phyloP scores from a whole-genome alignment of 345 rosid genomes.

The Trapa bicornis region DNA sequence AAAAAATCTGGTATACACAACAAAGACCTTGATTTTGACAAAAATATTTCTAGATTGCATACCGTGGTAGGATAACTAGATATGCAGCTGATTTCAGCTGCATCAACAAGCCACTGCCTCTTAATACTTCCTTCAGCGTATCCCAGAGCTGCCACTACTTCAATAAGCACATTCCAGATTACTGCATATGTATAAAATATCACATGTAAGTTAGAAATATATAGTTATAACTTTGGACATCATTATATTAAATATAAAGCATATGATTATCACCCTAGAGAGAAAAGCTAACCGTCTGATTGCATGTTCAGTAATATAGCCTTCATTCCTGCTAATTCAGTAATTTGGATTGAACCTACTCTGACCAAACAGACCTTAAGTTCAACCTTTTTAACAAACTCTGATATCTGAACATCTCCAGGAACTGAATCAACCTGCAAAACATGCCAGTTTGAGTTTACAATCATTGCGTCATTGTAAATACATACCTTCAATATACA shows the following conservation, averaged over 20 bases:
- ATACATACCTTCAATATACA: not conserved
- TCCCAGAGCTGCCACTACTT: slow-evolving; percentile 61
- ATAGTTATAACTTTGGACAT: slow-evolving; percentile 1
- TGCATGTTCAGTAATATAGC: slow-evolving; percentile 45
- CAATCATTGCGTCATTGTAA: not conserved
- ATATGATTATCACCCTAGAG: not conserved
- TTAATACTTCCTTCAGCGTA: slow-evolving; percentile 51
- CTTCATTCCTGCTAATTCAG: slow-evolving; percentile 57
- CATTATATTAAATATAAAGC: not conserved
- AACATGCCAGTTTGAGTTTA: slow-evolving; percentile 20
- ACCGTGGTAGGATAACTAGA: slow-evolving; percentile 74
- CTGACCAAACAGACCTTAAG: slow-evolving; percentile 64
- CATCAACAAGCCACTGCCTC: slow-evolving; percentile 82
- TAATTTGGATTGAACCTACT: slow-evolving; percentile 37
- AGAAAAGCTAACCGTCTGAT: slow-evolving; percentile 42
- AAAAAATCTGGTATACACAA: not conserved
- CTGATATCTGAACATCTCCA: slow-evolving; percentile 18
- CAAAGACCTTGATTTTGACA: not conserved
- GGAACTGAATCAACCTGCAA: slow-evolving; percentile 28
- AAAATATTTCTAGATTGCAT: slow-evolving; percentile 11
- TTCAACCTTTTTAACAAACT: slow-evolving; percentile 47
- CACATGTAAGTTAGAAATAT: not conserved
- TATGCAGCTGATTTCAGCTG: slow-evolving; percentile 71
- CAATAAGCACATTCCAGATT: slow-evolving; percentile 58
- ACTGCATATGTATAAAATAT: slow-evolving; percentile 24